A percentile compares a stretch with the other conserved stretches of the same genome.
Evolutionary conservation across 805 yeast genomes (phyloP).

Genomic region (Wickerhamomyces chaumierensis): DNA sequence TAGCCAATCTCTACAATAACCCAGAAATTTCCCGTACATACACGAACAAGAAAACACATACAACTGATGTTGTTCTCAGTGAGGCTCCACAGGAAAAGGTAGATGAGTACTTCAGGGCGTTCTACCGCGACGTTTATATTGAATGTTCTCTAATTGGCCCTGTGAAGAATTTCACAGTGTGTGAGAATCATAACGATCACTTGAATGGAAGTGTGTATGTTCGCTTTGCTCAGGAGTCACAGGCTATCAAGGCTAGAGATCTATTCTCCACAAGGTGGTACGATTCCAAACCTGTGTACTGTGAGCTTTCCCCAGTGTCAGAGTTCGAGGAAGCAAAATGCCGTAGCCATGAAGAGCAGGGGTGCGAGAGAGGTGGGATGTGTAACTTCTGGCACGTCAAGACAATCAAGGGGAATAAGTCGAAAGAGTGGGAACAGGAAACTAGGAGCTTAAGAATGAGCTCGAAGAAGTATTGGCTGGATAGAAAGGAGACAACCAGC

Average conservation of each 20-base stretch:
- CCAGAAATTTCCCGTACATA: slow-evolving; percentile 31
- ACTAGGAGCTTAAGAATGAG: too few relatives aligned
- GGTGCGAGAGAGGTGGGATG: slow-evolving; percentile 68
- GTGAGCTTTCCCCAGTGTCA: slow-evolving; percentile 68
- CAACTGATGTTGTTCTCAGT: background rate
- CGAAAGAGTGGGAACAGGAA: too few relatives aligned
- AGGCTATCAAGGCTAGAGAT: slow-evolving; percentile 50
- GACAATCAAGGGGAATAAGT: slow-evolving; percentile 3
- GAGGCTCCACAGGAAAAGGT: slow-evolving; percentile 23
- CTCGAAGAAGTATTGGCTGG: too few relatives aligned
- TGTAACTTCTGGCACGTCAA: slow-evolving; percentile 84
- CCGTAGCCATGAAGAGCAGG: slow-evolving; percentile 48
- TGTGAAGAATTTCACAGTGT: slow-evolving; percentile 55
- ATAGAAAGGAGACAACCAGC: too few relatives aligned
- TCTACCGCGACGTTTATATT: slow-evolving; percentile 62
- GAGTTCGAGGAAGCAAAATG: slow-evolving; percentile 67
- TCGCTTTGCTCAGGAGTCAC: slow-evolving; percentile 39
- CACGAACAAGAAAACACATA: background rate
- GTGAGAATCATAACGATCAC: slow-evolving; percentile 77
- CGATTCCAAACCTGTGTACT: slow-evolving; percentile 63
- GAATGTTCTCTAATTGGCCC: slow-evolving; percentile 41
- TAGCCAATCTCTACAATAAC: slow-evolving; percentile 54
- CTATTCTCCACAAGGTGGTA: slow-evolving; percentile 75
- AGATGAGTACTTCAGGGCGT: slow-evolving; percentile 42
- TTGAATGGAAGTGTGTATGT: slow-evolving; percentile 80